Percentiles rank a stretch among this genome's conserved stretches.
Evolutionary conservation across 2,329 filamentous ascomycete species (phyloP).

Genomic region (Clarireedia homoeocarpa): DNA sequence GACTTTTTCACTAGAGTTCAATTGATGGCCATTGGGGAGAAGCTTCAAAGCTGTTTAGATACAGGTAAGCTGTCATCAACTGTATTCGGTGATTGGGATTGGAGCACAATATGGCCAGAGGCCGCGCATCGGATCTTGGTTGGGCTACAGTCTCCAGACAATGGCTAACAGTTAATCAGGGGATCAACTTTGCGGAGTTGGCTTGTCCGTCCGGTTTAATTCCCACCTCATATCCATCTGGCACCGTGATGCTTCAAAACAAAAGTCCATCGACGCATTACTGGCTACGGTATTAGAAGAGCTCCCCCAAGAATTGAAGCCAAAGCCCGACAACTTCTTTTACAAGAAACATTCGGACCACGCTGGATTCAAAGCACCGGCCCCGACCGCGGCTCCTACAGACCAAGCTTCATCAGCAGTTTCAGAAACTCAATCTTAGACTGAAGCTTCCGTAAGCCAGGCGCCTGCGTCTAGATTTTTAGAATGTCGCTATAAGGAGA

Average conservation of each 20-base stretch:
- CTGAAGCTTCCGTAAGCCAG: constrained; percentile 14
- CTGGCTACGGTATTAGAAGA: constrained; percentile 65
- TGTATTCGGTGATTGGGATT: no score
- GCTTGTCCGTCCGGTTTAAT: constrained; percentile 82
- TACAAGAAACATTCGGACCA: constrained; percentile 92
- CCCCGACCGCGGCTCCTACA: constrained; percentile 14
- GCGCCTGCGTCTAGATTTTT: neutral
- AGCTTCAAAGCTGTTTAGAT: constrained; percentile 66
- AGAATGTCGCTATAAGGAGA: no score
- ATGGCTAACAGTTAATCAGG: constrained; percentile 37
- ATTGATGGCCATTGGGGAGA: constrained; percentile 75
- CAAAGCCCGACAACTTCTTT: constrained; percentile 64
- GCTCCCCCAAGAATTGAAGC: constrained; percentile 63
- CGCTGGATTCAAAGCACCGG: constrained; percentile 63
- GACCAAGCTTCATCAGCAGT: neutral
- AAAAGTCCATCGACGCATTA: constrained; percentile 69
- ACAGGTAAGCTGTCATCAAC: constrained; percentile 42
- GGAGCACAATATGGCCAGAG: no score
- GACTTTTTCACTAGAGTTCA: constrained; percentile 78
- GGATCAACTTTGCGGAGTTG: constrained; percentile 84
- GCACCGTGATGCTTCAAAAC: constrained; percentile 81
- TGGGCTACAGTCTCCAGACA: no score
- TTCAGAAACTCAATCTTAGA: neutral
- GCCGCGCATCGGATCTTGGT: no score
- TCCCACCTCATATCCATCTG: constrained; percentile 83